Percentiles rank a stretch among this genome's conserved stretches.
Conservation (phyloP, 192 early-diverging fungal species). For the Backusella parvicylindrica region DNA sequence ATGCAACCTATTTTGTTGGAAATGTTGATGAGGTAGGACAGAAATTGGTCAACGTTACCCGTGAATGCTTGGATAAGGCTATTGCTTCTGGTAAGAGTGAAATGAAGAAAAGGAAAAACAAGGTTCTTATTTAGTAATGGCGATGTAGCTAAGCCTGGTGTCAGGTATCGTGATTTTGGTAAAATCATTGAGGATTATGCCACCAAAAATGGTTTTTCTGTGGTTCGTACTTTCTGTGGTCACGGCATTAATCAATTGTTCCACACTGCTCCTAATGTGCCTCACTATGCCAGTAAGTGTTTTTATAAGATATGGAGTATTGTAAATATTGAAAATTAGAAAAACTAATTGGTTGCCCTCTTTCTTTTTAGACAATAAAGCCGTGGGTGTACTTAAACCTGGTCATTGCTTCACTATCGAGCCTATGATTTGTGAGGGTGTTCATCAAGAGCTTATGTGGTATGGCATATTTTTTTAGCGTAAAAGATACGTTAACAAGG, state of each 20-base stretch:
- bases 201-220: constrained; percentile 80
- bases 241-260: constrained; percentile 90
- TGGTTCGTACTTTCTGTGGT: constrained; percentile 89
- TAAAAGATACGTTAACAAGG: not conserved
- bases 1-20: constrained; percentile 91
- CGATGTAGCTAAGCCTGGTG: constrained; percentile 80
- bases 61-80: constrained; percentile 88
- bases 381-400: constrained; percentile 91
- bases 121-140: not conserved
- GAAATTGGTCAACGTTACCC: constrained; percentile 75
- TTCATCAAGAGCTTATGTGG: constrained; percentile 64
- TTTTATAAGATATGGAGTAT: not conserved
- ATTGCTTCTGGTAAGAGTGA: constrained; percentile 73
- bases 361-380: constrained; percentile 71
- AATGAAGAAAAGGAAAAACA: not conserved
- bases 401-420: constrained; percentile 98
- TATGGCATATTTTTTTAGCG: constrained; percentile 3
- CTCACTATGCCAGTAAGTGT: constrained; percentile 81
- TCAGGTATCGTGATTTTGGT: constrained; percentile 90
- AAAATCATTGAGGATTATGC: constrained; percentile 87
- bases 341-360: not conserved
- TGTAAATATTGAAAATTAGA: not conserved
- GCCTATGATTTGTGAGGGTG: constrained; percentile 97
- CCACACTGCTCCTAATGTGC: constrained; percentile 88
- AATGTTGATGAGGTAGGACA: constrained; percentile 74